Evolutionary conservation across 805 yeast species (phyloP).

Genomic region (Candida nitratophila): DNA sequence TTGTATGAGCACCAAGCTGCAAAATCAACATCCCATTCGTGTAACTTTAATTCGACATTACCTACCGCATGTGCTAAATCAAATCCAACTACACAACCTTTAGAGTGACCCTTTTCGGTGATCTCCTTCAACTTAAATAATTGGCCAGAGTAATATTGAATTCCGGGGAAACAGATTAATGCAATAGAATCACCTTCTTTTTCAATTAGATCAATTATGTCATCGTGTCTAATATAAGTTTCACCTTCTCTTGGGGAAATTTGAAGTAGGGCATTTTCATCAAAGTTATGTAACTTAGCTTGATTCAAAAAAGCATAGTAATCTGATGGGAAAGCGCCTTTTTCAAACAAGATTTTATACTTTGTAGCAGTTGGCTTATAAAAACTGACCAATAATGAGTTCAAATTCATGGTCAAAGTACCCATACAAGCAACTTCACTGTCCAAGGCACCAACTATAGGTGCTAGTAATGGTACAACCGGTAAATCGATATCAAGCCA

Average conservation of each 20-base stretch:
- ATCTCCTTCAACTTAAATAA: constrained; percentile 67
- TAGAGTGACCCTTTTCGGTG: constrained; percentile 51
- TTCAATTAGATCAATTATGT: constrained; percentile 52
- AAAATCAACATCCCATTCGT: constrained; percentile 88
- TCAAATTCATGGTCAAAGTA: constrained; percentile 75
- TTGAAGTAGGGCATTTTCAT: constrained; percentile 53
- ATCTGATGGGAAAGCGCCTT: constrained; percentile 89
- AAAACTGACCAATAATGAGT: constrained; percentile 65
- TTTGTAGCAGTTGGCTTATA: constrained; percentile 57
- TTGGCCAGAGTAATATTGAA: constrained; percentile 92
- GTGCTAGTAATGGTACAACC: constrained; percentile 58
- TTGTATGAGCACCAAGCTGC: constrained; percentile 95
- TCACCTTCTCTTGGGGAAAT: constrained; percentile 54
- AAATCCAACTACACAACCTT: constrained; percentile 72
- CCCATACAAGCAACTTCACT: constrained; percentile 88
- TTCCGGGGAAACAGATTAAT: constrained; percentile 74
- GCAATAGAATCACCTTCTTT: constrained; percentile 56
- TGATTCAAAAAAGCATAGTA: constrained; percentile 78
- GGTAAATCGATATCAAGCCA: constrained; percentile 90
- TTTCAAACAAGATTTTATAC: constrained; percentile 73
- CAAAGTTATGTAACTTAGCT: constrained; percentile 50
- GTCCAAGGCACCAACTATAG: constrained; percentile 66
- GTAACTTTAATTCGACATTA: constrained; percentile 68
- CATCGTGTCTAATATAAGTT: constrained; percentile 51
- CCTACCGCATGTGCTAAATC: constrained; percentile 95